Percentiles rank a stretch among this genome's conserved stretches.
Conservation (phyloP, 306 rosid species). For the Ormosia emarginata region DNA sequence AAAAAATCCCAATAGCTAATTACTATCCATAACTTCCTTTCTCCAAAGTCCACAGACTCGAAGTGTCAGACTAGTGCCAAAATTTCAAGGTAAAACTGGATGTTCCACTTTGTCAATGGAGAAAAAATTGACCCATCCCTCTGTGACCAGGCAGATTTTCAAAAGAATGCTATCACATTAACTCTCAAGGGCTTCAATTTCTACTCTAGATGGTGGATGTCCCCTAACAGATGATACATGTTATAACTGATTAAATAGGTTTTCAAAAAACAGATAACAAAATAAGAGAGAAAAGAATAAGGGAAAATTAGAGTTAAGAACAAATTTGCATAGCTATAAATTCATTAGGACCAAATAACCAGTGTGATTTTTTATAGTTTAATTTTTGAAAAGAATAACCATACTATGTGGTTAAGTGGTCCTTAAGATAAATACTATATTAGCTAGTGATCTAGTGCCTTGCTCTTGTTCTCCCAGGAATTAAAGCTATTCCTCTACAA, state of each 20-base stretch:
- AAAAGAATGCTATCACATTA: constrained; percentile 55
- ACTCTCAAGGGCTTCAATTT: constrained; percentile 55
- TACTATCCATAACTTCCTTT: background rate
- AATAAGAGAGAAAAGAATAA: background rate
- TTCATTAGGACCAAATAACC: background rate
- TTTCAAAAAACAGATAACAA: background rate
- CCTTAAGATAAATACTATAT: background rate
- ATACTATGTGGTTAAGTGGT: background rate
- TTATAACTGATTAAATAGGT: background rate
- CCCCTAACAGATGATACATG: constrained; percentile 46
- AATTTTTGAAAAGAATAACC: background rate
- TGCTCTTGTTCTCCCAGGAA: background rate
- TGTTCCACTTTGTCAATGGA: constrained; percentile 64
- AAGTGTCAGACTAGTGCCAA: background rate
- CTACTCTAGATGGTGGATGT: constrained; percentile 52
- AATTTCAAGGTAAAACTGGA: constrained; percentile 54
- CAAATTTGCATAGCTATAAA: background rate
- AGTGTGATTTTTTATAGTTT: background rate
- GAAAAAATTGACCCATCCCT: constrained; percentile 71
- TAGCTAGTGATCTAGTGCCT: background rate
- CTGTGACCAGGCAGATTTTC: constrained; percentile 56
- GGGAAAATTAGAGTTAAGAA: background rate
- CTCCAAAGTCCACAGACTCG: background rate
- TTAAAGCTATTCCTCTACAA: background rate
- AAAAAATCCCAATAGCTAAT: background rate